These are phyloP conservation scores for Cymbopogon flexuosus DNA, from an alignment of 202 grass and related monocot species.

Conservation along the genomic window DNA sequence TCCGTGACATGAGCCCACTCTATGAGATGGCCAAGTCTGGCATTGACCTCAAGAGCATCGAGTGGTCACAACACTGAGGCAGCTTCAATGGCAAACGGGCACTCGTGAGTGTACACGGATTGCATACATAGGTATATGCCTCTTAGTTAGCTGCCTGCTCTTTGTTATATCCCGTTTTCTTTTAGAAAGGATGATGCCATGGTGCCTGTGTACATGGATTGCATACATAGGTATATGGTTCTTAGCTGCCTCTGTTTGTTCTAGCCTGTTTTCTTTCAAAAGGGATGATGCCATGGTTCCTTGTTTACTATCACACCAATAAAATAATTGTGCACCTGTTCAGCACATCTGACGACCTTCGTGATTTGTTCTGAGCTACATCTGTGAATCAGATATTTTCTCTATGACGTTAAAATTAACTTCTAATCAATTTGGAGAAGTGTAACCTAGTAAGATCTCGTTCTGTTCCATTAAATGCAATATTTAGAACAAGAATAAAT, in stretches of 20 bases:
- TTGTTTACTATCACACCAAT: background rate
- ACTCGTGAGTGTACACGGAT: background rate
- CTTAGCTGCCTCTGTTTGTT: constrained; percentile 24
- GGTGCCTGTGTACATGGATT: background rate
- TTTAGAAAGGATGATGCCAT: constrained; percentile 17
- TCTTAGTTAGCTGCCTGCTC: constrained; percentile 27
- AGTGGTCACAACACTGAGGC: constrained; percentile 68
- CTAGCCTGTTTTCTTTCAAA: constrained; percentile 17
- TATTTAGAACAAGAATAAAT: background rate
- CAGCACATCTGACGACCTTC: background rate
- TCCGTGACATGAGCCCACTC: constrained; percentile 77
- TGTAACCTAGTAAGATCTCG: background rate
- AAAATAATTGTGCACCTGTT: background rate
- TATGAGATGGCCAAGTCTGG: constrained; percentile 91
- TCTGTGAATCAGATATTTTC: background rate
- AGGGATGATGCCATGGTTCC: constrained; percentile 7
- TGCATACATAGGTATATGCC: constrained; percentile 39
- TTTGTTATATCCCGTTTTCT: constrained; percentile 24
- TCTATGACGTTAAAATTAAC: background rate
- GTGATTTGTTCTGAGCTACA: background rate
- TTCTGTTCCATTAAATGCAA: background rate
- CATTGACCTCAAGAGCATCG: constrained; percentile 67
- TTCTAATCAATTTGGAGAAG: background rate
- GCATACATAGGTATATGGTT: constrained; percentile 38
- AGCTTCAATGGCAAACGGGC: background rate